Evolutionary conservation across 1,139 yeast species (phyloP).

Genomic region (Yarrowia galli): DNA sequence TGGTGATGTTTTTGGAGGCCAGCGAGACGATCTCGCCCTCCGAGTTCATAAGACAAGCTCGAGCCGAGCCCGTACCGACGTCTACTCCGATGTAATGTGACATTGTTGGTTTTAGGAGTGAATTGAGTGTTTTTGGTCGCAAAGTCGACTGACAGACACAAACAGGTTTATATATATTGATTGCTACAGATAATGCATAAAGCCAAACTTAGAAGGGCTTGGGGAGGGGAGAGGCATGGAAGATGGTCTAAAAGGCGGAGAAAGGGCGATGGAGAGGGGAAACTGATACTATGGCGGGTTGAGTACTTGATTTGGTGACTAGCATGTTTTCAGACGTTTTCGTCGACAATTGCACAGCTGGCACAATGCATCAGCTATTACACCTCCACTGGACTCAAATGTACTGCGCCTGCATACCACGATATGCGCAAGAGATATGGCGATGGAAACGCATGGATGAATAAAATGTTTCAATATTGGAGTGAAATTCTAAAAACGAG

Average conservation of each 20-base stretch:
- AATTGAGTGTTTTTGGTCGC: constrained; percentile 1
- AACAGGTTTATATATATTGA: constrained; percentile 14
- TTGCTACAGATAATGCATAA: constrained; percentile 33
- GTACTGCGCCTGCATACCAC: background rate
- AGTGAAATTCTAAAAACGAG: background rate
- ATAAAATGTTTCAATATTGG: background rate
- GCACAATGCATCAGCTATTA: background rate
- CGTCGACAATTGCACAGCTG: background rate
- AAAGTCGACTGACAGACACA: background rate
- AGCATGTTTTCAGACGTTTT: background rate
- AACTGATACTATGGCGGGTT: background rate
- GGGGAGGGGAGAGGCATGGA: background rate
- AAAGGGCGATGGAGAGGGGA: constrained; percentile 16
- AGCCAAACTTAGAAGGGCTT: constrained; percentile 4
- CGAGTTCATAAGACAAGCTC: constrained; percentile 89
- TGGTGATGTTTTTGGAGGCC: constrained; percentile 81
- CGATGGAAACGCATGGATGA: background rate
- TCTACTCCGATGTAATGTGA: constrained; percentile 86
- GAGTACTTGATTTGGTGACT: background rate
- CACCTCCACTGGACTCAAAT: background rate
- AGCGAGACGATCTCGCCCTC: constrained; percentile 82
- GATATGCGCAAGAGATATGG: background rate
- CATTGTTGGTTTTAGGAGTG: background rate
- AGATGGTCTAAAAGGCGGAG: constrained; percentile 8
- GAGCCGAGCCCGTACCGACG: constrained; percentile 96